Evolutionary conservation across 106 monocot species (phyloP).

Genomic region (Dioscorea alata): DNA sequence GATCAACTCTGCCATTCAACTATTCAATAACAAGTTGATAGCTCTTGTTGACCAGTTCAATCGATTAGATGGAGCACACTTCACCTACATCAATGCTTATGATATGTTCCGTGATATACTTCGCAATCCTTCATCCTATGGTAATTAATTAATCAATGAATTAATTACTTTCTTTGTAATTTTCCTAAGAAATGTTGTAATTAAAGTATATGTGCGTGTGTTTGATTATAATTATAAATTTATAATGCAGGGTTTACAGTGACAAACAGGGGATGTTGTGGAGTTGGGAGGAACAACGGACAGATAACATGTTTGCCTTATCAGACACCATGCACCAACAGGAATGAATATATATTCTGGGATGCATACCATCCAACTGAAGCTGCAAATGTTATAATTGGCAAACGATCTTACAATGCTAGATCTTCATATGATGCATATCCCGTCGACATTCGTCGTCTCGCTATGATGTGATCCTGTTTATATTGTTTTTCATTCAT

Average conservation of each 20-base stretch:
- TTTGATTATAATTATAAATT: no score
- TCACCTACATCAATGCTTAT: slow-evolving; percentile 80
- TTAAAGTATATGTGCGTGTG: neutral
- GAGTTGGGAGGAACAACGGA: slow-evolving; percentile 90
- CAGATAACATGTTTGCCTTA: slow-evolving; percentile 85
- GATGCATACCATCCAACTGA: slow-evolving; percentile 92
- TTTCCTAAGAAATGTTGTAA: neutral
- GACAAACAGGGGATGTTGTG: slow-evolving; percentile 78
- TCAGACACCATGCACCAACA: slow-evolving; percentile 62
- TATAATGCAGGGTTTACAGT: slow-evolving; percentile 50
- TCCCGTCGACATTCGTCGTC: slow-evolving; percentile 58
- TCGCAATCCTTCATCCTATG: slow-evolving; percentile 30
- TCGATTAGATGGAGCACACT: slow-evolving; percentile 57
- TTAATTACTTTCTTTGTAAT: neutral
- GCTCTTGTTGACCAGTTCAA: slow-evolving; percentile 59
- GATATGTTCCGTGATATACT: slow-evolving; percentile 55
- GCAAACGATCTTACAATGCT: slow-evolving; percentile 53
- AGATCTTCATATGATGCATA: slow-evolving; percentile 44
- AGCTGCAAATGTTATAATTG: slow-evolving; percentile 66
- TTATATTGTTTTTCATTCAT: neutral
- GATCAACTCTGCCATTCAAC: slow-evolving; percentile 47
- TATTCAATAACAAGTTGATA: slow-evolving; percentile 45
- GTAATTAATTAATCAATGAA: slow-evolving; percentile 9
- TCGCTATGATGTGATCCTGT: slow-evolving; percentile 47
- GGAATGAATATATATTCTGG: slow-evolving; percentile 73